Percentiles rank a stretch among this genome's conserved stretches.
phyloP scores from a whole-genome alignment of 202 grass and related monocot genomes.

The Carex arenaria region DNA sequence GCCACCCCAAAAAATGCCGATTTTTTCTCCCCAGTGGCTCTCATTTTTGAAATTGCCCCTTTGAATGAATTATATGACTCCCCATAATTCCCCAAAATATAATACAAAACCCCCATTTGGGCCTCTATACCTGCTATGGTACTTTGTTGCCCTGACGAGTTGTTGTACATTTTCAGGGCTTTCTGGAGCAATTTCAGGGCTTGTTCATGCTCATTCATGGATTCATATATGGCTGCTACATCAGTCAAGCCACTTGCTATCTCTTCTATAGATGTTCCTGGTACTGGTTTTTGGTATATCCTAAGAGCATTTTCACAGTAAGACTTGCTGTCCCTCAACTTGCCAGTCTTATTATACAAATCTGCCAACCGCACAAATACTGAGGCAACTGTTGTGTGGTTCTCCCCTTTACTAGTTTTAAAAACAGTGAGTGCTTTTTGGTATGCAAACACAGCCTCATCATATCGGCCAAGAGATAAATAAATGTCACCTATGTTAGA shows the following conservation, averaged over 20 bases:
- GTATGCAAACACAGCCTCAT: constrained; percentile 93
- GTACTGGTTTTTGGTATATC: constrained; percentile 96
- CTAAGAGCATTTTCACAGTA: constrained; percentile 97
- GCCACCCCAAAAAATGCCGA: constrained; percentile 94
- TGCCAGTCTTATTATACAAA: constrained; percentile 93
- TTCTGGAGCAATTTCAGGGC: constrained; percentile 97
- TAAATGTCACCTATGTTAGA: constrained; percentile 99
- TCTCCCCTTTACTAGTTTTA: constrained; percentile 93
- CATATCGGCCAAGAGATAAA: constrained; percentile 80
- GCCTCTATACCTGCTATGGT: constrained; percentile 89
- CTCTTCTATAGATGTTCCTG: constrained; percentile 90
- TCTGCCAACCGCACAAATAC: constrained; percentile 93
- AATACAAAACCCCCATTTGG: constrained; percentile 93
- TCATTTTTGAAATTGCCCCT: constrained; percentile 77
- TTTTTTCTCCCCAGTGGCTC: constrained; percentile 87
- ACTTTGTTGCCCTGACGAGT: constrained; percentile 86
- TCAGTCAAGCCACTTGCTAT: constrained; percentile 87
- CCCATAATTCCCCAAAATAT: constrained; percentile 76
- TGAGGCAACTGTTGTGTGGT: constrained; percentile 87
- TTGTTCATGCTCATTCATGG: constrained; percentile 97
- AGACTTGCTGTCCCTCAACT: constrained; percentile 90
- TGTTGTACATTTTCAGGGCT: constrained; percentile 92
- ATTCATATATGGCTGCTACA: constrained; percentile 96
- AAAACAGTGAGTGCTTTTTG: constrained; percentile 93
- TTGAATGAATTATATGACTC: constrained; percentile 88